Base-by-base conservation (phyloP, 2,329 filamentous ascomycete genomes). In the Fusarium sp. region DNA sequence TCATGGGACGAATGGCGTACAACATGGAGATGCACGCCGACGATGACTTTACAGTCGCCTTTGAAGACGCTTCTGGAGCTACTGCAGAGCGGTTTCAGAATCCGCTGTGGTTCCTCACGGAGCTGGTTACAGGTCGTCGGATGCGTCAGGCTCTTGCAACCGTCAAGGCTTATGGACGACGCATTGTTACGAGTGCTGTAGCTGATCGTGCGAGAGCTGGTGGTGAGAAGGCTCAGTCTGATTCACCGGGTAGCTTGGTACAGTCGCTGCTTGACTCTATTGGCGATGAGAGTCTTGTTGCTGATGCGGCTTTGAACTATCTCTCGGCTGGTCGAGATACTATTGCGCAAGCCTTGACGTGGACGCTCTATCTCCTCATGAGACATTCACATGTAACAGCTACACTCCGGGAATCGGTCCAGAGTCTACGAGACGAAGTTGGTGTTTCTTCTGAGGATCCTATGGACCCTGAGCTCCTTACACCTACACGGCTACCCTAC, bases 1-100 rank as follows among this genome's bases (percentile, higher is more conserved):
- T 90, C 23, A 90, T 91, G 85, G 89, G 88, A n/a, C 83, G 84
- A 65, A 89, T 90, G 86, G 89, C 89, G 13, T 91, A 90, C 70
- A 85, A 88, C 73, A 90, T 90, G 87, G 87, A 90, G 69, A 89
- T 90, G 81, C 86, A 87, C 72, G 83, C 86, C 51, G 82, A 85
- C 31, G 86, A 90, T 64, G 83, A 84, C 2, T 90, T 91, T 74
- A 86, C 86, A 4, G 67, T 81, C 55, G 85, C 87, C 0, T 90
- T 91, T 72, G 88, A 90, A 67, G 83, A 85, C 67, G 88, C 88
- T 3, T 90, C 88, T 0, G 87, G 85, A 0, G 83, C 78, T 8
- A 89, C 86, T 0, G 86, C 87, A 2, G 82, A 87, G 55, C 83
- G 89, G 4, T 90, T 91, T 63, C 88, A 90, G 74, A 90, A 90